phyloP scores from a whole-genome alignment of 2,329 filamentous ascomycete genomes.

The Scedosporium minutisporum region DNA sequence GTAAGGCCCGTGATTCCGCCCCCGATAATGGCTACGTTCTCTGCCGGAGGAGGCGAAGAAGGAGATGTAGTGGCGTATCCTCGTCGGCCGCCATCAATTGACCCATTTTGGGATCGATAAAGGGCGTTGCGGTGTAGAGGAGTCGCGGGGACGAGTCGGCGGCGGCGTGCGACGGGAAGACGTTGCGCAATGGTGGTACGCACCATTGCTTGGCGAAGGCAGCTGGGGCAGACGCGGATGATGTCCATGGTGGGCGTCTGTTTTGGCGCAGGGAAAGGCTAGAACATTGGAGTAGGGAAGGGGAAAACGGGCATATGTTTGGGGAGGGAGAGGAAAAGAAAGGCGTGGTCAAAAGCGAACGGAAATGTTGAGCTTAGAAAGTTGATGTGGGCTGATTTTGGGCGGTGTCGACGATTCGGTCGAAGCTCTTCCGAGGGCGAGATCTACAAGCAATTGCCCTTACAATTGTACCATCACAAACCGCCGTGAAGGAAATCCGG shows the following conservation, averaged over 20 bases:
- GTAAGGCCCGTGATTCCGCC: slow-evolving; percentile 77
- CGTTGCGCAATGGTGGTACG: neutral
- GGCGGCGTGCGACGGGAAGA: neutral
- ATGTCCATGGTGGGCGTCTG: neutral
- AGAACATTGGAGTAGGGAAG: neutral
- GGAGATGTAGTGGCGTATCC: neutral
- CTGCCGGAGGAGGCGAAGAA: slow-evolving; percentile 8
- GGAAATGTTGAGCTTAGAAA: neutral
- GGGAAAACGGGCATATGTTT: neutral
- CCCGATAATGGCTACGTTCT: slow-evolving; percentile 59
- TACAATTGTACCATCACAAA: no score
- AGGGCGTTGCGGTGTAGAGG: neutral
- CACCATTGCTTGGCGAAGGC: neutral
- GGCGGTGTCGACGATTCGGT: neutral
- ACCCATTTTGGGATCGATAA: neutral
- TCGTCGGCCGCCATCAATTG: neutral
- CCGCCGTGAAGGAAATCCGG: no score
- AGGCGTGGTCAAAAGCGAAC: neutral
- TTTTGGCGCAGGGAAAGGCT: neutral
- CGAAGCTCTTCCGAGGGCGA: neutral
- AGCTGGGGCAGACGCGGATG: neutral
- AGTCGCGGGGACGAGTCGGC: neutral
- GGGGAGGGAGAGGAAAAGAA: neutral
- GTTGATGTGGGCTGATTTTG: neutral
- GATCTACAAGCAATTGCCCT: no score